Base-by-base conservation (phyloP, 1,284 basidiomycete species). In the Puccinia sorghi region DNA sequence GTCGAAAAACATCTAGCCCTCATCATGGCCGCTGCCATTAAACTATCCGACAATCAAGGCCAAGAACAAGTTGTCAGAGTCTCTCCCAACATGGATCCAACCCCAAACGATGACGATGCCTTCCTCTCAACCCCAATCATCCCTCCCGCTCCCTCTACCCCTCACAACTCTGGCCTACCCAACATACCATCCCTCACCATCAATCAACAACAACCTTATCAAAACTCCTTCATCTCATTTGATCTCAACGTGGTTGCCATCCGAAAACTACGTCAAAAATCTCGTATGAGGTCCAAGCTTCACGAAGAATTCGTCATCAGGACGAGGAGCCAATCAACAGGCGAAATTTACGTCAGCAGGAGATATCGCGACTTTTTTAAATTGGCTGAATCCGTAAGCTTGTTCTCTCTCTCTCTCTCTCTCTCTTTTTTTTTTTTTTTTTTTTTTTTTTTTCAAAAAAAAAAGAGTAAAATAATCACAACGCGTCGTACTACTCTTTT, bases 231-330 rank as follows among this genome's bases (percentile, higher is more conserved):
- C 61, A 46, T 13, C 89, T 86, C 87, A 0, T 96, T 97, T 81
- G 91, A 94, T 79, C 90, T 97, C 80, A 97, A 97, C 84, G 88
- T 97, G 66, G 88, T 97, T 48, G 90, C 91, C 66, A 91, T 97
- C 6, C 88, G 93, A 79, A 89, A 90, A 0, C 89, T 94, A 4
- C 85, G 89, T 3, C 91, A 93, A 84, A 93, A 90, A 85, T 91
- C 92, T 12, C 88, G 92, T 48, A 88, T 97, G 80, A 87, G 94
- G 79, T 93, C 89, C 83, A 89, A 90, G 81, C 88, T 87, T 22
- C 94, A 97, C 84, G 94, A 97, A 92, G 96, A 98, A 87, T 99
- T 99, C 84, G 90, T 99, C 82, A 90, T 99, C 50, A 89, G 93
- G 41, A 99, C 96, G 0, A 88, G 88, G 80, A 87, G 87, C 1